A percentile compares a stretch with the other conserved stretches of the same genome.
These are phyloP conservation scores for Aspergillus fructus DNA, from an alignment of 2,329 filamentous ascomycete species.

Conservation along the genomic window DNA sequence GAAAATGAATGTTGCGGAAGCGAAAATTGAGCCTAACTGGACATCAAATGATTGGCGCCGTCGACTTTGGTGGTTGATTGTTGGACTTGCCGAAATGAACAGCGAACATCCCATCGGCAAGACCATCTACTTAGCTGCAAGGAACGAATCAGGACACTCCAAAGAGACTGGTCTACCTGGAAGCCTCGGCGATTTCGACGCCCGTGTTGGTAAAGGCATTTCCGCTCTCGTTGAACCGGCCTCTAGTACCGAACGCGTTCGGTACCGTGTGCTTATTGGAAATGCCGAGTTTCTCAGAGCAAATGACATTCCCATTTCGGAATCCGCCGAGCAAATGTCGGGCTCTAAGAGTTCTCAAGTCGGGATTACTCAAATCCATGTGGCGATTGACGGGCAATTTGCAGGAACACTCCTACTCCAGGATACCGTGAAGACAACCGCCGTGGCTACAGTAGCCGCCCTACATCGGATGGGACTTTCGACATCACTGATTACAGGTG, in stretches of 20 bases:
- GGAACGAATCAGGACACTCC: constrained; percentile 70
- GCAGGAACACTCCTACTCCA: constrained; percentile 80
- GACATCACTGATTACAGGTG: constrained; percentile 89
- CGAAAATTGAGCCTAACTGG: constrained; percentile 69
- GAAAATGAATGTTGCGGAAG: constrained; percentile 86
- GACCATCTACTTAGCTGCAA: constrained; percentile 75
- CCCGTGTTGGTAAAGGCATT: constrained; percentile 80
- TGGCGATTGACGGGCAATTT: constrained; percentile 80
- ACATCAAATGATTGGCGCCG: constrained; percentile 64
- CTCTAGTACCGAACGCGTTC: constrained; percentile 63
- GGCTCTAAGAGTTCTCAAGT: constrained; percentile 43
- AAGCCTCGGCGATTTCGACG: constrained; percentile 79
- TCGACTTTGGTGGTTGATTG: constrained; percentile 89
- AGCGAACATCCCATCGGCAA: constrained; percentile 96
- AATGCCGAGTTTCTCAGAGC: constrained; percentile 75
- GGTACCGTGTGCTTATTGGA: constrained; percentile 79
- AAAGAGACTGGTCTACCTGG: constrained; percentile 76
- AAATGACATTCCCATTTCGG: constrained; percentile 59
- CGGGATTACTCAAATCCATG: constrained; percentile 87
- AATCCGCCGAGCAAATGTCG: constrained; percentile 34
- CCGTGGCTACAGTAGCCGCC: constrained; percentile 75
- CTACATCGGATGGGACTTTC: constrained; percentile 82
- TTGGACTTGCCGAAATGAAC: constrained; percentile 92
- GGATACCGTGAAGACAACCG: constrained; percentile 88
- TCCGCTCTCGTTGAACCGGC: constrained; percentile 77